phyloP scores from a whole-genome alignment of 2,329 filamentous ascomycete species.

The Xylaria sp. region DNA sequence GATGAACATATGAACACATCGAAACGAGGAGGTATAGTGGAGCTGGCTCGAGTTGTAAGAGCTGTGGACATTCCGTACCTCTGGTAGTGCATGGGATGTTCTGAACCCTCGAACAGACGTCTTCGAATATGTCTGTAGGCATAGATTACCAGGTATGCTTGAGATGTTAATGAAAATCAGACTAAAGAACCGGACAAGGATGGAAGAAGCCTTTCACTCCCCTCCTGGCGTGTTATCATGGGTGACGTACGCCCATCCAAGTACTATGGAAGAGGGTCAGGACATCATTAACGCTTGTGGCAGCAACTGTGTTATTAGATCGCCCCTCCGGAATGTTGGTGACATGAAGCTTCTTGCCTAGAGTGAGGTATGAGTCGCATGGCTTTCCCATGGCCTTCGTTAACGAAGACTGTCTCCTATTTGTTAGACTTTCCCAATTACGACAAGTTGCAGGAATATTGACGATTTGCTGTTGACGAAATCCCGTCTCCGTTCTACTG shows the following conservation, averaged over 20 bases:
- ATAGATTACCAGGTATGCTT: background rate
- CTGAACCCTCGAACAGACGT: background rate
- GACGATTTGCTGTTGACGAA: background rate
- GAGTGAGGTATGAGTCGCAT: no score
- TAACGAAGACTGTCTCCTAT: no score
- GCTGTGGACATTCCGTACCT: background rate
- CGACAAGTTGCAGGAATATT: background rate
- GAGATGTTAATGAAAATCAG: background rate
- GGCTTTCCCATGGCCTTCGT: no score
- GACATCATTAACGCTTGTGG: background rate
- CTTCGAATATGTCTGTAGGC: background rate
- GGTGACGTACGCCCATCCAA: no score
- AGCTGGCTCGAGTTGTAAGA: background rate
- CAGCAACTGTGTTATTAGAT: no score
- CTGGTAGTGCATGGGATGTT: background rate
- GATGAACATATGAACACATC: no score
- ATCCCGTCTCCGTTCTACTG: background rate
- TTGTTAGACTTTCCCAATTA: no score
- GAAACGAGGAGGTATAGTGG: background rate
- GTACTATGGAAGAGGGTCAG: no score
- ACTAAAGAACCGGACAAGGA: background rate
- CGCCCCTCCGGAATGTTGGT: no score
- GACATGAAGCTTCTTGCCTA: no score
- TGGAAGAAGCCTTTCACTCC: no score
- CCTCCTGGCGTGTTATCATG: no score